Evolutionary conservation across 768 basidiomycete genomes (phyloP).

Genomic region (Macrocybe gigantea): DNA sequence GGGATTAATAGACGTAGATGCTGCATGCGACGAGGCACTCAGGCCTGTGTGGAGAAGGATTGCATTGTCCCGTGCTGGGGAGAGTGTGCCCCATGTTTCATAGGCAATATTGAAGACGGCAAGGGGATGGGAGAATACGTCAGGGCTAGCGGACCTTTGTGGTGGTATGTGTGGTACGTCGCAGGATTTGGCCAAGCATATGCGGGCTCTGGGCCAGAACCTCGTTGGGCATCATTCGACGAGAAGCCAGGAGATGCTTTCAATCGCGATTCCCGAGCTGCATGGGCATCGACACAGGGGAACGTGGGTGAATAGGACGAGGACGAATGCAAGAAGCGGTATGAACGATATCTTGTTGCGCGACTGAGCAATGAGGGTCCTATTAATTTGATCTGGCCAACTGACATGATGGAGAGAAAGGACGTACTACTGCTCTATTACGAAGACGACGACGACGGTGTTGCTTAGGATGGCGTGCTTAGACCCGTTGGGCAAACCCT

Average conservation of each 20-base stretch:
- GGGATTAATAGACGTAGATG: conserved; percentile 70
- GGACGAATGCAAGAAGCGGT: conserved; percentile 2
- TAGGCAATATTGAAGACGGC: conserved; percentile 85
- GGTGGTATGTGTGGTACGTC: conserved; percentile 67
- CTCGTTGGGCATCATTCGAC: conserved; percentile 14
- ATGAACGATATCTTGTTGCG: conserved; percentile 1
- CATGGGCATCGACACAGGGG: conserved; percentile 82
- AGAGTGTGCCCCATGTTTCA: conserved; percentile 96
- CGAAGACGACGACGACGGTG: background rate
- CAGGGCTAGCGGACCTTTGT: conserved; percentile 56
- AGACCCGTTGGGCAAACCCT: conserved; percentile 4
- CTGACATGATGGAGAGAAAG: conserved; percentile 7
- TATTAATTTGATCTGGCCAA: conserved; percentile 2
- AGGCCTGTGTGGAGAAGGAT: conserved; percentile 96
- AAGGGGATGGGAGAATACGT: conserved; percentile 47
- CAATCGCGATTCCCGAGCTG: conserved; percentile 55
- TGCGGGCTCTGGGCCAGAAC: conserved; percentile 72
- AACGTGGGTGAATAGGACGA: conserved; percentile 31
- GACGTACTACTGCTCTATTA: background rate
- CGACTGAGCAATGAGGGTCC: background rate
- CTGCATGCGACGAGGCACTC: conserved; percentile 93
- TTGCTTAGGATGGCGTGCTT: conserved; percentile 11
- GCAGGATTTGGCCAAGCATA: conserved; percentile 76
- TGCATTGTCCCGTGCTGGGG: conserved; percentile 71
- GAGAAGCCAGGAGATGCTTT: conserved; percentile 20